Evolutionary conservation across 1,284 basidiomycete species (phyloP), one percentile per base, ranked within the genome.

Genomic region (Vanrija sp.): DNA sequence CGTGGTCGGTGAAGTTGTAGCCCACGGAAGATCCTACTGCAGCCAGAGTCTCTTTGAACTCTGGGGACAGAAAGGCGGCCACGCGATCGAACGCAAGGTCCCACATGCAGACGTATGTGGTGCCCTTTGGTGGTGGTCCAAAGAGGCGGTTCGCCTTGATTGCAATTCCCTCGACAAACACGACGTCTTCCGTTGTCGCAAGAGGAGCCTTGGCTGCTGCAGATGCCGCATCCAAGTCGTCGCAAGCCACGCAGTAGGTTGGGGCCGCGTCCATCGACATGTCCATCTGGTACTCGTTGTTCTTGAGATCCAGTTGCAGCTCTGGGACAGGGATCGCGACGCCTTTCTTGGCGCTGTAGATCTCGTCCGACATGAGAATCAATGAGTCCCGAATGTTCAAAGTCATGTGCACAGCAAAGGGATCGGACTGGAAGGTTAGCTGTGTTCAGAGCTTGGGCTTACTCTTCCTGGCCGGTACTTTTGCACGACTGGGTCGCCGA

Each of bases 61-160:
- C 68, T 4, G 84, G 81, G 1, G 85, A 82, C 14, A 87, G 62
- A 36, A 80, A 71, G 0, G 80, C 81, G 58, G 83, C 84, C 41
- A 90, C 66, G 39, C 79, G 72, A 2, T 88, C 87, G 22, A 90
- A 42, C 19, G 77, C 75, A 42, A 92, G 81, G 64, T 93, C 89
- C 93, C 92, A 96, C 6, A 94, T 82, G 67, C 91, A 95, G 8
- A 93, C 78, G 67, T 96, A 96, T 0, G 90, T 86, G 1, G 86
- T 77, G 0, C 86, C 88, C n/a, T 82, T 81, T 3, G 92, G 92
- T 54, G 85, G 84, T 10, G 89, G 88, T 4, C 92, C 92, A 65
- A 95, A 93, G 14, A 96, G 76, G 35, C 92, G 83, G 68, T 94
- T 84, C 1, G 88, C 86, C 22, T 83, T 83, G 52, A 96, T 83